Conservation (phyloP, 306 rosid species). For the Corylus heterophylla region DNA sequence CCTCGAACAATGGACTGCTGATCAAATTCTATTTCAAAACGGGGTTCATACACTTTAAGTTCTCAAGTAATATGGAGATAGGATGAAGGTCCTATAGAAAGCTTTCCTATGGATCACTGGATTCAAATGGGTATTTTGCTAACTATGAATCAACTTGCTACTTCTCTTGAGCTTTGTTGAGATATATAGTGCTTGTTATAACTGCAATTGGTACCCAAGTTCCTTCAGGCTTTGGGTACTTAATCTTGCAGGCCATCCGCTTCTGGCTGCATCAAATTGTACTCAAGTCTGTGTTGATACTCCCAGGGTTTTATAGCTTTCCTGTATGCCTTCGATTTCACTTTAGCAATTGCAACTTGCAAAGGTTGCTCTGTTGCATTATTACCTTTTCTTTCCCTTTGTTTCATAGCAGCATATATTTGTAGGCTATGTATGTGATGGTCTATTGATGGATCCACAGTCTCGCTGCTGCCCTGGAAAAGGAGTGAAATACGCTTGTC, state of each 20-base stretch:
- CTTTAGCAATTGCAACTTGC: not conserved
- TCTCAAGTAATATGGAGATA: not conserved
- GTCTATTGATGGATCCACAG: conserved; percentile 50
- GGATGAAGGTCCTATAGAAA: not conserved
- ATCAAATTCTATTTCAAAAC: not conserved
- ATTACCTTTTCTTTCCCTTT: conserved; percentile 8
- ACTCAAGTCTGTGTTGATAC: not conserved
- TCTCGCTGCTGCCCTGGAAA: conserved; percentile 76
- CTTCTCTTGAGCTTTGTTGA: not conserved
- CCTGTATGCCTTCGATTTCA: not conserved
- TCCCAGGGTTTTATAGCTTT: not conserved
- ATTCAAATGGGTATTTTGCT: not conserved
- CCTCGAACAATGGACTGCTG: not conserved
- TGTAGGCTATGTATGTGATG: conserved; percentile 76
- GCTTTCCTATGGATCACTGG: not conserved
- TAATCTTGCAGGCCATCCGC: not conserved
- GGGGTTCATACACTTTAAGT: not conserved
- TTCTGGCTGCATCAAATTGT: not conserved
- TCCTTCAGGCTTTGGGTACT: not conserved
- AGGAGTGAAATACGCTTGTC: conserved; percentile 85
- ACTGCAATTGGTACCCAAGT: not conserved
- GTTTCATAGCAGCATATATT: conserved; percentile 9
- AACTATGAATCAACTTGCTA: not conserved
- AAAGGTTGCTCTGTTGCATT: not conserved
- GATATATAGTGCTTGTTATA: not conserved